phyloP scores from a whole-genome alignment of 2,329 filamentous ascomycete species.

The Nigrospora osmanthi region DNA sequence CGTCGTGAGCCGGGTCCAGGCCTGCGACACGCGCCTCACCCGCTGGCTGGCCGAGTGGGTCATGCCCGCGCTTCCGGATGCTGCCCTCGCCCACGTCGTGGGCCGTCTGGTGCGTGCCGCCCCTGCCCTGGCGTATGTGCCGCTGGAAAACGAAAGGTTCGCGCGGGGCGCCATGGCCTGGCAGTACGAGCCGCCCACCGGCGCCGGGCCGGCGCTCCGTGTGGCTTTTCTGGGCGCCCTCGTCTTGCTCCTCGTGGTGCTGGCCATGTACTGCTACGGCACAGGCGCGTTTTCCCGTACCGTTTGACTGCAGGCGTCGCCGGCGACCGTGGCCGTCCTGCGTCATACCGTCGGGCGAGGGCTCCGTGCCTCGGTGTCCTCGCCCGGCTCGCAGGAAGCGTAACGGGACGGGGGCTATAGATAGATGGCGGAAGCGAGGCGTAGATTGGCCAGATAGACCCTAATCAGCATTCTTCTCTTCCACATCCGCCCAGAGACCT shows the following conservation, averaged over 20 bases:
- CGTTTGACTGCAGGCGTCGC: no score
- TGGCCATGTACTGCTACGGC: no score
- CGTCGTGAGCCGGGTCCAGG: neutral
- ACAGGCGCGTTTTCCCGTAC: no score
- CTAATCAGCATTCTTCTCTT: no score
- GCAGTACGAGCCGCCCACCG: no score
- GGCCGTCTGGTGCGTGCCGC: neutral
- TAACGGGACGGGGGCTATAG: neutral
- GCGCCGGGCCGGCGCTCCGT: no score
- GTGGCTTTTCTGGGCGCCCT: no score
- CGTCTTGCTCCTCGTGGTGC: no score
- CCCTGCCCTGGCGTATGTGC: neutral
- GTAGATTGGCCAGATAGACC: neutral
- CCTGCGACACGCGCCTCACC: neutral
- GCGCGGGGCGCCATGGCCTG: neutral
- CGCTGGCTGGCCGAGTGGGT: neutral
- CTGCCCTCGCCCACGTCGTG: neutral
- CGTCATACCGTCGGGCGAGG: no score
- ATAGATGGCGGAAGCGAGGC: neutral
- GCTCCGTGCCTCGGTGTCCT: no score
- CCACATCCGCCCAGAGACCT: no score
- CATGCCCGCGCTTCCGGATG: neutral
- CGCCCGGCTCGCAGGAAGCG: neutral
- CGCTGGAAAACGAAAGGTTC: neutral
- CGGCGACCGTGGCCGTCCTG: no score